Base-by-base conservation (phyloP, 352 stramenopile genomes). In the Phytophthora foliorum region DNA sequence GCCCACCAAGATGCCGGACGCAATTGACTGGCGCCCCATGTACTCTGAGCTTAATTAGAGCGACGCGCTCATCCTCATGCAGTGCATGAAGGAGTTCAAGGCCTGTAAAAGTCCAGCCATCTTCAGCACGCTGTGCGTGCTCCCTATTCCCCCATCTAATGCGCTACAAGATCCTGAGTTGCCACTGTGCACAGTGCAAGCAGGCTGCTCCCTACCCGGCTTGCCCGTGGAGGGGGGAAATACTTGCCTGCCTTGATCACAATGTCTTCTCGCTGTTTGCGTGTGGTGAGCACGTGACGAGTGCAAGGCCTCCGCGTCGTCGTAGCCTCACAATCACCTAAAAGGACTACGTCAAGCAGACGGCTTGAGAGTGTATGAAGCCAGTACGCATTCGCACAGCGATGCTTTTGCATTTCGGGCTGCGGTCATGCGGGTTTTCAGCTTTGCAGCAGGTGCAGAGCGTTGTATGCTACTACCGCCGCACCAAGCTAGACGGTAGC, bases 31-130 rank as follows among this genome's bases (percentile, higher is more conserved):
- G 57, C 22, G 19, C 21, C n/a, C 14, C 16, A 39, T 57, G 44
- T 55, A 32, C 22, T 19, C 10, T 25, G 57, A 64, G 44, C 31
- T 64, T 2, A 32, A 42, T 4, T 34, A 62, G 36, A 66, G 27
- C n/a, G 48, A 58, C 36, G 14, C 48, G 1, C 16, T 52, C 13
- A 32, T 58, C 16, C n/a, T 53, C 1, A 25, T 66, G 2, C 22
- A 66, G n/a, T 66, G 38, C 34, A 53, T 58, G 58, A 66, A 66
- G 38, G 48, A 36, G 25, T 66, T 58, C 24, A 66, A 58, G 25
- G 9, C 11, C 0, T 31, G 22, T 1, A 58, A 66, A 34, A 52
- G 38, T 17, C 17, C 53, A 24, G 19, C 25, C 2, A 52, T 58
- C 21, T 58, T 53, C 10, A 58, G 38, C 24, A 66, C 34, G 2